A percentile compares a stretch with the other conserved stretches of the same genome.
These are phyloP conservation scores for Leonotis leonurus DNA, from an alignment of 257 asterid species.

Conservation along the genomic window DNA sequence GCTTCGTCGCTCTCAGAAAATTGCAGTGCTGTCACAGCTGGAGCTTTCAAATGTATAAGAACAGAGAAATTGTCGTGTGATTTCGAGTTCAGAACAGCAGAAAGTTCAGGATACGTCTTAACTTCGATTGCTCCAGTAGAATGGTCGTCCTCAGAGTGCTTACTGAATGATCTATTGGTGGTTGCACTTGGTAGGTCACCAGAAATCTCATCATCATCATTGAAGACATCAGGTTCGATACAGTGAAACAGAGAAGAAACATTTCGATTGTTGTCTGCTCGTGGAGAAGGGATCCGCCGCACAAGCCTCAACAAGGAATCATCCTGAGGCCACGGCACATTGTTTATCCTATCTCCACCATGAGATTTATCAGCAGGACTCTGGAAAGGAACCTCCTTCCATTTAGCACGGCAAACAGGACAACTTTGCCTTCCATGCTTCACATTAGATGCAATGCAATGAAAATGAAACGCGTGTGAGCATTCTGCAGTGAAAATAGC, in stretches of 20 bases:
- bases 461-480: slow-evolving; percentile 87
- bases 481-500: slow-evolving; percentile 97
- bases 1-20: slow-evolving; percentile 20
- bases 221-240: slow-evolving; percentile 53
- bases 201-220: slow-evolving; percentile 67
- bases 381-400: slow-evolving; percentile 85
- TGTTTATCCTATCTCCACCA: slow-evolving; percentile 32
- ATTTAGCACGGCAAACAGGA: slow-evolving; percentile 82
- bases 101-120: slow-evolving; percentile 51
- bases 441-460: slow-evolving; percentile 74
- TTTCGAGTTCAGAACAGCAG: slow-evolving; percentile 47
- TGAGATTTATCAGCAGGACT: slow-evolving; percentile 32
- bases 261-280: slow-evolving; percentile 20
- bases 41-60: slow-evolving; percentile 81
- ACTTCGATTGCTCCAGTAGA: slow-evolving; percentile 38
- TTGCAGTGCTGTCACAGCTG: slow-evolving; percentile 19
- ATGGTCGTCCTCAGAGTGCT: slow-evolving; percentile 9
- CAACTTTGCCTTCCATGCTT: slow-evolving; percentile 78
- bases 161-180: slow-evolving; percentile 14
- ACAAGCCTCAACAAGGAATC: slow-evolving; percentile 31
- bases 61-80: slow-evolving; percentile 40
- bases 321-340: slow-evolving; percentile 33
- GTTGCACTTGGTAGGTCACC: slow-evolving; percentile 10
- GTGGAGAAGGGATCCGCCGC: slow-evolving; percentile 46
- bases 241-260: slow-evolving; percentile 19